phyloP scores from a whole-genome alignment of 768 basidiomycete genomes.

The Tulasnella sp. region DNA sequence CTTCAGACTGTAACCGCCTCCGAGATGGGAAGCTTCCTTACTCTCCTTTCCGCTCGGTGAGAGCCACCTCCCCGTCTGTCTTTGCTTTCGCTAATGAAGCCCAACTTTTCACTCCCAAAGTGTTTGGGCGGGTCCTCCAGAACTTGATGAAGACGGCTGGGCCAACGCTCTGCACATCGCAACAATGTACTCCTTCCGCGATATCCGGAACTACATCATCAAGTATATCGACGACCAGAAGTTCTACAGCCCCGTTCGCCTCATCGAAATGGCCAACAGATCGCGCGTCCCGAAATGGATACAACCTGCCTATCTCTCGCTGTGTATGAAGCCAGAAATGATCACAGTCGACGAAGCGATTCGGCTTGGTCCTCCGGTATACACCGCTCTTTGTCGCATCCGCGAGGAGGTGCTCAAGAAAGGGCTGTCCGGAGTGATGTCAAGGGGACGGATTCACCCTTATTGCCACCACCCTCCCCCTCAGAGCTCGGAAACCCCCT shows the following conservation, averaged over 20 bases:
- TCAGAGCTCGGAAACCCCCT: neutral
- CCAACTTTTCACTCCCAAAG: neutral
- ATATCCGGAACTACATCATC: conserved; percentile 20
- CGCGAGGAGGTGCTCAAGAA: conserved; percentile 6
- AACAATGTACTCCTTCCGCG: conserved; percentile 16
- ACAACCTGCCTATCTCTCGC: conserved; percentile 17
- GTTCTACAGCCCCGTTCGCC: neutral
- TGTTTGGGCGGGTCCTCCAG: conserved; percentile 3
- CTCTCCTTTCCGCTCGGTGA: conserved; percentile 10
- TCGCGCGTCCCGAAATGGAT: conserved; percentile 24
- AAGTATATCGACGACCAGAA: conserved; percentile 8
- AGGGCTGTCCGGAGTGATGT: neutral
- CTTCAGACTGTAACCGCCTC: neutral
- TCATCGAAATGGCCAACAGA: conserved; percentile 17
- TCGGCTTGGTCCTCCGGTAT: neutral
- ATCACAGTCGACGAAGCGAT: conserved; percentile 11
- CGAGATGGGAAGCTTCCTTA: conserved; percentile 22
- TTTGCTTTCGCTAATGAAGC: no score
- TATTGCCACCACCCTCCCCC: neutral
- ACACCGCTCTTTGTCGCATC: conserved; percentile 17
- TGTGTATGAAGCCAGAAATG: conserved; percentile 12
- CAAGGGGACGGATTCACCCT: neutral
- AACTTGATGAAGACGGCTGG: conserved; percentile 9
- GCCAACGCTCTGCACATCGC: conserved; percentile 8
- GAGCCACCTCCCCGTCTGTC: neutral